These are phyloP conservation scores for Aspergillus texensis DNA, from an alignment of 2,329 filamentous ascomycete species.

Conservation along the genomic window DNA sequence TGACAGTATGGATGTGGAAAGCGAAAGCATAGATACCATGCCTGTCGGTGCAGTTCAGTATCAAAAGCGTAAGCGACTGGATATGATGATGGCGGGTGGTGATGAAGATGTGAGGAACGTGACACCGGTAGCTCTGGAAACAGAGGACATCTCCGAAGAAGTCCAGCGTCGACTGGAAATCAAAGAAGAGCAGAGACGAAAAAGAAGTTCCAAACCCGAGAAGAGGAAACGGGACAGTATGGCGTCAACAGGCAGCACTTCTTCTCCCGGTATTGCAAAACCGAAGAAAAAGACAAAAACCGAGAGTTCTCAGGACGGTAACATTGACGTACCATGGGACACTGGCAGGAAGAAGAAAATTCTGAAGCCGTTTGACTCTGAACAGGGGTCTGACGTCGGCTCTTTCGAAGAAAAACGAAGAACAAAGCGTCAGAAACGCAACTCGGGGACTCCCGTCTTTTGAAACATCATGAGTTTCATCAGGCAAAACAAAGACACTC, in stretches of 20 bases:
- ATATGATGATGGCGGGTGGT: conserved; percentile 20
- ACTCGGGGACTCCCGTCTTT: neutral
- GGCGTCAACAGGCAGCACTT: conserved; percentile 28
- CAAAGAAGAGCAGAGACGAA: conserved; percentile 43
- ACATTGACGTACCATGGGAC: neutral
- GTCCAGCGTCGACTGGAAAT: conserved; percentile 48
- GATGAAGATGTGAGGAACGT: conserved; percentile 29
- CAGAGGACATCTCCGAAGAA: conserved; percentile 50
- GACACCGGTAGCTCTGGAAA: conserved; percentile 33
- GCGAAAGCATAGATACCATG: neutral
- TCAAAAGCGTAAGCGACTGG: conserved; percentile 28
- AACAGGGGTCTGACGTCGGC: neutral
- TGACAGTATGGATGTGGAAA: conserved; percentile 11
- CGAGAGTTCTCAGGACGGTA: neutral
- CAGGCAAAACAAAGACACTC: neutral
- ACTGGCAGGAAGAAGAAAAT: neutral
- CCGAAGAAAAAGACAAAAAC: conserved; percentile 28
- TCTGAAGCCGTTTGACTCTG: neutral
- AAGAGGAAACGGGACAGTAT: conserved; percentile 46
- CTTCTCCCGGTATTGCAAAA: conserved; percentile 18
- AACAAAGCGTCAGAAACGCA: neutral
- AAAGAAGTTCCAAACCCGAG: conserved; percentile 35
- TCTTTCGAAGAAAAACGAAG: neutral
- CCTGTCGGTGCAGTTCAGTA: conserved; percentile 5
- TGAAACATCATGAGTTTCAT: neutral